Evolutionary conservation across 1,284 basidiomycete species (phyloP), one percentile per base, ranked within the genome.

Genomic region (Leccinum pallidistipes): DNA sequence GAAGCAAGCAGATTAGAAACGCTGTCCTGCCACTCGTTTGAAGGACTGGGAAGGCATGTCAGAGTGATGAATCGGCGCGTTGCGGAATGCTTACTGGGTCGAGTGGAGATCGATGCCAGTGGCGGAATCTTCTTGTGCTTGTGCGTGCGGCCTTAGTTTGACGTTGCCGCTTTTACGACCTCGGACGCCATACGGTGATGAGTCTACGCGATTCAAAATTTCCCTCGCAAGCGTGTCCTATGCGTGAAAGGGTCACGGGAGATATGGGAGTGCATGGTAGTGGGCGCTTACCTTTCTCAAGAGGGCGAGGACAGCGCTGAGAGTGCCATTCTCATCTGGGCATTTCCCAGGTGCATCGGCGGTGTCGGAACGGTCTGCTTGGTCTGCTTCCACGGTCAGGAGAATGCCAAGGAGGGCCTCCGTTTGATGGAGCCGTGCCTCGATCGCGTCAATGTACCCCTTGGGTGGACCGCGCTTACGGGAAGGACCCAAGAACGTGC

Each of bases 361-460:
- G 77, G 45, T 91, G 74, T 10, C 92, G 76, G 50, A 49, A 9
- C 80, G 77, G 64, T 83, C 80, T 5, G 89, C 86, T 12, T 90
- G 81, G 7, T 80, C 77, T 67, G 94, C 91, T 55, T 81, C 81
- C 45, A 86, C 83, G 55, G 86, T 80, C 50, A 94, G 79, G 56
- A 94, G 78, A 66, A 92, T 87, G 55, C 91, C 92, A 24, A 95
- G 78, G 50, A 95, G 79, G 0, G 92, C 92, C 72, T 95, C 93
- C 45, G 91, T 91, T 70, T 94, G 91, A 68, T 95, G 93, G 10
- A 95, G 79, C 10, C 92, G 85, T 12, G 90, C 90, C 74, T 95
- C 92, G 69, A 95, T 93, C 27, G 92, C 92, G 72, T 94, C 91
- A 71, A 95, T 94, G 78, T 95, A 95, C 2, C 93, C 93, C 70